Evolutionary conservation across 2,329 filamentous ascomycete genomes (phyloP), one percentile per base, ranked within the genome.

Genomic region (Monosporascus sp.): DNA sequence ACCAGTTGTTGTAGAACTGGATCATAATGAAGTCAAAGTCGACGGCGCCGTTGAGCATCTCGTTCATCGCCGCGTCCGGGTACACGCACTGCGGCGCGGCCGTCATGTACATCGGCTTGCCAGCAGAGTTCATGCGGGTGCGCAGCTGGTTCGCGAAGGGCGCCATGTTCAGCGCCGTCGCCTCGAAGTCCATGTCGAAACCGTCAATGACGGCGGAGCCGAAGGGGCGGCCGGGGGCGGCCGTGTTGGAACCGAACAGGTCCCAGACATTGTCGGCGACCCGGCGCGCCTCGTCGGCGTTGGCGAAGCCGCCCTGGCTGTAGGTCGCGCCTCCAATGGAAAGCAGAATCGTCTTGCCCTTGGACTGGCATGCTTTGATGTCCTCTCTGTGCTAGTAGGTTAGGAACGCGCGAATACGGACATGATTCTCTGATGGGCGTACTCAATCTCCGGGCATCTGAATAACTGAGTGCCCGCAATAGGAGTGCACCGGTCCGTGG

Each of bases 171-270:
- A 66, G 68, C 15, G 80, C 76, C 3, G 70, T 68, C 7, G 78
- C 73, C 68, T 90, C 86, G 56, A 89, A 85, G 64, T 90, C 87
- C 55, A 89, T 81, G 68, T 90, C 87, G 65, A 90, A 89, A 8
- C 87, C 87, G 65, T 91, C 85, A 28, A 90, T 71, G 5, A 80
- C 73, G 3, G 82, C 80, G 20, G 72, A 68, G 52, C 84, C 85
- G 62, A 90, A 90, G 2, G 87, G 87, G 5, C 87, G 81, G 40
- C 78, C 72, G 8, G 72, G 71, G 1, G 64, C 68, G 46, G 70
- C 74, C 31, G 65, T 69, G 3, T 65, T 61, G 8, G 85, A 84
- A 2, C 87, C 87, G 63, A 89, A 89, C 60, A 82, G 86, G 49
- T 79, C 73, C 87, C 87, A 90, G 52, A 90, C 70, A 37, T 79